phyloP scores from a whole-genome alignment of 192 early-diverging fungal species.

The Coemansia sp. region DNA sequence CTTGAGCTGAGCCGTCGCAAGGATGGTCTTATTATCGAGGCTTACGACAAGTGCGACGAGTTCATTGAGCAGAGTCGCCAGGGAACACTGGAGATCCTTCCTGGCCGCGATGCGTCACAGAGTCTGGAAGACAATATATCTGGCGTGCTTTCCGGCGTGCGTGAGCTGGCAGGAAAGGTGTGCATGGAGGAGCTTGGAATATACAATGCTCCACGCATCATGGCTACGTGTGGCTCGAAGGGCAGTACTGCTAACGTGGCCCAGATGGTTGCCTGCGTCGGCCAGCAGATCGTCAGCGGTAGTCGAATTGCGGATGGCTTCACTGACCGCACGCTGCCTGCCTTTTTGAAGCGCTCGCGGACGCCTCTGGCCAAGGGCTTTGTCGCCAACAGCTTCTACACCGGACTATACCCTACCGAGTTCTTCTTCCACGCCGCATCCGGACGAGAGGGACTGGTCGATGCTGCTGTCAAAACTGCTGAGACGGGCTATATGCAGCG shows the following conservation, averaged over 20 bases:
- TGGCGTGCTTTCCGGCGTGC: constrained; percentile 82
- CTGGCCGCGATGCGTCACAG: constrained; percentile 84
- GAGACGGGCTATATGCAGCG: constrained; percentile 99
- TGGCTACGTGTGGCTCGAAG: constrained; percentile 99
- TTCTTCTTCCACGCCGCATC: constrained; percentile 99
- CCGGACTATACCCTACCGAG: constrained; percentile 92
- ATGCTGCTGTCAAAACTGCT: constrained; percentile 99
- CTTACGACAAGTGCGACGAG: constrained; percentile 83
- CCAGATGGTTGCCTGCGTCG: constrained; percentile 99
- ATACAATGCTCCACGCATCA: constrained; percentile 96
- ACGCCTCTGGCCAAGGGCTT: constrained; percentile 95
- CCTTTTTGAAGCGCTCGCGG: constrained; percentile 93
- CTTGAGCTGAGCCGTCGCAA: constrained; percentile 73
- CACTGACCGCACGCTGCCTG: constrained; percentile 92
- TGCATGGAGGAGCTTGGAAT: constrained; percentile 92
- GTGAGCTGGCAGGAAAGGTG: constrained; percentile 86
- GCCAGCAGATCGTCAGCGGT: constrained; percentile 98
- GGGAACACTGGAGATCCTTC: constrained; percentile 76
- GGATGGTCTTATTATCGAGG: constrained; percentile 71
- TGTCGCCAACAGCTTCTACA: constrained; percentile 95
- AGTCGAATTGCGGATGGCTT: constrained; percentile 97
- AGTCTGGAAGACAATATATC: constrained; percentile 88
- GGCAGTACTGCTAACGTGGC: constrained; percentile 98
- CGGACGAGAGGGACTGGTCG: constrained; percentile 98
- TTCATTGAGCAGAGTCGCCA: constrained; percentile 66